These are phyloP conservation scores for Asterophora parasitica DNA, from an alignment of 768 basidiomycete genomes.

Conservation along the genomic window DNA sequence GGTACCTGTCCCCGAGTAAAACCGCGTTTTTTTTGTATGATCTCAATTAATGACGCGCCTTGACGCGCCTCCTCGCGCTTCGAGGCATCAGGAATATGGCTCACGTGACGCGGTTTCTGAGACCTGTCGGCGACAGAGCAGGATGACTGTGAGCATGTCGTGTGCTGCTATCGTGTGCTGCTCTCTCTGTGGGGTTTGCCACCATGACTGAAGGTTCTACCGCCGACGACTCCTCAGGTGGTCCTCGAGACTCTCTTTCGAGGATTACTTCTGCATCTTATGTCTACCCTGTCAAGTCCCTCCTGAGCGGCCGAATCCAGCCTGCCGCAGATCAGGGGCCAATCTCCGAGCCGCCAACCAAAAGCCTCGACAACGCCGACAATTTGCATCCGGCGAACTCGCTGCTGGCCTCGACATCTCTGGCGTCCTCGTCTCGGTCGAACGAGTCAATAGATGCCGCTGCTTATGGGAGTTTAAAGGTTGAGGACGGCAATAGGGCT, in stretches of 20 bases:
- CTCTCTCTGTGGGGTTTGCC: background rate
- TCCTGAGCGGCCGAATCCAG: constrained; percentile 32
- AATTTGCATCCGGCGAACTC: too few species aligned
- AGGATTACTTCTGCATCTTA: constrained; percentile 20
- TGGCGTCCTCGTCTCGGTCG: too few species aligned
- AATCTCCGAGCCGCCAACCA: background rate
- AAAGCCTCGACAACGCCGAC: background rate
- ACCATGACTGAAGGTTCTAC: background rate
- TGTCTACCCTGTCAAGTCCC: constrained; percentile 38
- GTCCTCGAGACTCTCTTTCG: background rate
- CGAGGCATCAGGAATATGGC: background rate
- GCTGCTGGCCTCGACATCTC: too few species aligned
- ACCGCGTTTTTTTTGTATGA: too few species aligned
- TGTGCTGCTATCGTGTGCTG: too few species aligned
- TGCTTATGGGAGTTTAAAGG: too few species aligned
- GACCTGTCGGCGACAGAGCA: too few species aligned
- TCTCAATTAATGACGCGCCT: too few species aligned
- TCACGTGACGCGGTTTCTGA: background rate
- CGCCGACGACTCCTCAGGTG: background rate
- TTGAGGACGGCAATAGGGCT: too few species aligned
- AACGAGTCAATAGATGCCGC: too few species aligned
- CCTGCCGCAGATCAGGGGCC: constrained; percentile 19
- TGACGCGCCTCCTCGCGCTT: background rate
- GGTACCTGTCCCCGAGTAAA: too few species aligned
- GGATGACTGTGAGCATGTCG: too few species aligned